Evolutionary conservation across 805 yeast species (phyloP), one percentile per base, ranked within the genome.

Genomic region (Candida vartiovaarae): DNA sequence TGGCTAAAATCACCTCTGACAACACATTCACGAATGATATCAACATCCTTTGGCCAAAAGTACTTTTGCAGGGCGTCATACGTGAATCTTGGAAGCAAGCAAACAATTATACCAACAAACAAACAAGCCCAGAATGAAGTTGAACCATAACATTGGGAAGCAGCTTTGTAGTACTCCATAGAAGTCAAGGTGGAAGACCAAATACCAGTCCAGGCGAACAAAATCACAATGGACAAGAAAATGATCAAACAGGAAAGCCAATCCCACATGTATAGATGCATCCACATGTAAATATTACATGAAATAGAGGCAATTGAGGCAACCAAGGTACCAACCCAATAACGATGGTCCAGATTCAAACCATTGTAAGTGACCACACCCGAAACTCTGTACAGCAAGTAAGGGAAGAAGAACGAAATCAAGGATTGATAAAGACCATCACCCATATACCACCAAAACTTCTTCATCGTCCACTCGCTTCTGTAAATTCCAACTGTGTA

Each of bases 191-290:
- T 58, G 4, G 84, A 68, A 10, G 87, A 74, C 91, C 91, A 85
- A 39, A 83, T 70, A 50, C 91, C 91, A 2, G 90, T 79, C 95
- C 95, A 85, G 29, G 74, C 81, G 59, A 75, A 81, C 31, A 84
- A 67, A 15, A 83, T 54, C 27, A 84, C 49, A 37, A 80, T 71
- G 2, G 91, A 82, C 23, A 84, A 54, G 3, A 68, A 66, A 42
- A 76, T 73, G 46, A 82, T 72, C 43, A 81, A 55, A 9, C 70
- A 55, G 4, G 84, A 74, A 38, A 82, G 66, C 87, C 88, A 84
- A 63, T 85, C 95, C 95, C 95, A 85, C 57, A 88, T 72, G 57
- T 75, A 75, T 58, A 82, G 86, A 53, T 81, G 88, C 49, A 81
- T 60, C 51, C 81, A 57, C 44, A 84, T 73, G 59, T 81, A 83